Percentiles rank a stretch among this genome's conserved stretches.
phyloP scores from a whole-genome alignment of 208 protist genomes.

The Jaenimonas drosophilae region DNA sequence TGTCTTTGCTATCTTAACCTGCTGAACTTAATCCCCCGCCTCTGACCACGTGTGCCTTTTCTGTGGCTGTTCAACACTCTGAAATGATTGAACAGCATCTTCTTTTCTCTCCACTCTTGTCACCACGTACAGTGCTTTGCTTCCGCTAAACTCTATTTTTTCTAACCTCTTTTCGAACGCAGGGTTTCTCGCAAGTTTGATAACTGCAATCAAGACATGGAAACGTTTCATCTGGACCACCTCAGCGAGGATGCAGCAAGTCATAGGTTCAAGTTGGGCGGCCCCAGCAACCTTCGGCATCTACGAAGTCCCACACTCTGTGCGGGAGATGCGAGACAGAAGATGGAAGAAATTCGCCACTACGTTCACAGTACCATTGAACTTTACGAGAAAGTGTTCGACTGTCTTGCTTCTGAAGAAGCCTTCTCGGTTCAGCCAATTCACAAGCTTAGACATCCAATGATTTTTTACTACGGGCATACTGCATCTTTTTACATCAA shows the following conservation, averaged over 20 bases:
- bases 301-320: conserved; percentile 49
- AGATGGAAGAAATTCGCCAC: conserved; percentile 76
- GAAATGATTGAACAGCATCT: too few species aligned
- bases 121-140: too few species aligned
- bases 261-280: conserved; percentile 24
- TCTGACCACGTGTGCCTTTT: too few species aligned
- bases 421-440: conserved; percentile 76
- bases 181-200: not conserved
- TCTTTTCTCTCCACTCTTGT: too few species aligned
- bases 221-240: conserved; percentile 29
- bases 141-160: not conserved
- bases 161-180: not conserved
- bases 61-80: too few species aligned
- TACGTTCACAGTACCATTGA: conserved; percentile 86
- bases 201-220: conserved; percentile 10
- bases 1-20: too few species aligned
- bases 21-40: too few species aligned
- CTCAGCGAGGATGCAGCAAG: conserved; percentile 33
- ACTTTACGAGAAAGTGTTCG: conserved; percentile 84
- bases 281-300: conserved; percentile 34
- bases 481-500: conserved; percentile 94
- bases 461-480: conserved; percentile 97
- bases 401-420: conserved; percentile 58
- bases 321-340: conserved; percentile 36
- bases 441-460: conserved; percentile 91